Evolutionary conservation across 805 yeast genomes (phyloP), one percentile per base, ranked within the genome.

Genomic region (Candida ascalaphidarum): DNA sequence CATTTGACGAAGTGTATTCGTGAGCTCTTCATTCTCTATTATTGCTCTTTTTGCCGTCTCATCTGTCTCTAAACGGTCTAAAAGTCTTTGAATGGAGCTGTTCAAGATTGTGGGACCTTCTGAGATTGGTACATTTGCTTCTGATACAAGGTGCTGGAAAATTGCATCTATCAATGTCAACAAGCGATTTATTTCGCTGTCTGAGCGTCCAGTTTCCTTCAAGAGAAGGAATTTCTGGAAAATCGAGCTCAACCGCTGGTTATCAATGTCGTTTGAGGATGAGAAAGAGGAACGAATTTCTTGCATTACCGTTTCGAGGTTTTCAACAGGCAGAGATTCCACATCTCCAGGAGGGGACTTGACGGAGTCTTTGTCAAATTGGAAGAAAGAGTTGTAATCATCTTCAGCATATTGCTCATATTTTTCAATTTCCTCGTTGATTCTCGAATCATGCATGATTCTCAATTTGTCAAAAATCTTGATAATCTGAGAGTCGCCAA

Each of bases 371-470:
- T 11, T 23, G 15, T 25, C 28, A 20, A 20, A 12, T 22, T 33
- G 27, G 22, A 41, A 33, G 11, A 47, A 37, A n/a, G 45, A 48
- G 14, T 43, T 42, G 30, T 48, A 57, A 32, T 62, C 69, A 15
- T 58, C 65, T 30, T 57, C 65, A 2, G 63, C 67, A 30, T 37
- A 51, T 3, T 37, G 45, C 33, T 61, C 64, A 33, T 57, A 63
- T 25, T 48, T 50, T 14, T 58, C 61, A 14, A 61, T 57, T 28
- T 57, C 64, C 17, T 53, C 55, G 25, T 51, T 46, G 28, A 60
- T 45, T 32, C 56, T 41, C 6, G 36, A 42, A 34, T 55, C 55
- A 23, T 52, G 40, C 13, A 63, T 33, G 1, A 39, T 47, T 27
- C 40, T 47, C 11, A 63, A 33, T 34, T 57, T 60, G 26, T 59